Evolutionary conservation across 352 stramenopile genomes (phyloP).

Genomic region (Phytophthora ohioensis): DNA sequence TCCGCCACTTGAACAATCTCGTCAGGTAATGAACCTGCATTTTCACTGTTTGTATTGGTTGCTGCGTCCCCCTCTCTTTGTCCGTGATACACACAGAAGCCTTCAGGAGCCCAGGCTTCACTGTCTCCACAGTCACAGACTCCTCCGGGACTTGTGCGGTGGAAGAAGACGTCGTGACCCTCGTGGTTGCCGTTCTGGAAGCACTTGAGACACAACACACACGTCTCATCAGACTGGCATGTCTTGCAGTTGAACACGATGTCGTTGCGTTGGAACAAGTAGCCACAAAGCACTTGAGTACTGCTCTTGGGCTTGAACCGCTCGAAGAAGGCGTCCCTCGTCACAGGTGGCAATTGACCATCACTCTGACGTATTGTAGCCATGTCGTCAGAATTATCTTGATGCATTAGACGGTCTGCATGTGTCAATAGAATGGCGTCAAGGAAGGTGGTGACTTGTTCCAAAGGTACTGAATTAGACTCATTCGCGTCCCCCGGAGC

Average conservation of each 20-base stretch:
- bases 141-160: conserved; percentile 77
- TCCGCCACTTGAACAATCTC: conserved; percentile 65
- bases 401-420: conserved; percentile 25
- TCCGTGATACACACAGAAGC: conserved; percentile 95
- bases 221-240: conserved; percentile 98
- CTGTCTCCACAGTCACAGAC: conserved; percentile 99
- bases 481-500: neutral
- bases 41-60: conserved; percentile 29
- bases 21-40: conserved; percentile 37
- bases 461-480: conserved; percentile 35
- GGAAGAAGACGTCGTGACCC: conserved; percentile 93
- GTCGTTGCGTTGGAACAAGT: conserved; percentile 97
- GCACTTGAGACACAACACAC: conserved; percentile 97
- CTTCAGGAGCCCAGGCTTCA: conserved; percentile 96
- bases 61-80: conserved; percentile 34
- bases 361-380: conserved; percentile 15
- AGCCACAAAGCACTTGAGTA: conserved; percentile 89
- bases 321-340: conserved; percentile 67
- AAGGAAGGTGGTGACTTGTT: conserved; percentile 44
- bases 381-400: conserved; percentile 15
- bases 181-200: conserved; percentile 96
- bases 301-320: conserved; percentile 65
- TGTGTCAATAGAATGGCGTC: conserved; percentile 66
- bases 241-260: conserved; percentile 99
- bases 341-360: conserved; percentile 31